A percentile compares a stretch with the other conserved stretches of the same genome.
These are phyloP conservation scores for Alectoria sarmentosa DNA, from an alignment of 495 filamentous ascomycete species.

Conservation along the genomic window DNA sequence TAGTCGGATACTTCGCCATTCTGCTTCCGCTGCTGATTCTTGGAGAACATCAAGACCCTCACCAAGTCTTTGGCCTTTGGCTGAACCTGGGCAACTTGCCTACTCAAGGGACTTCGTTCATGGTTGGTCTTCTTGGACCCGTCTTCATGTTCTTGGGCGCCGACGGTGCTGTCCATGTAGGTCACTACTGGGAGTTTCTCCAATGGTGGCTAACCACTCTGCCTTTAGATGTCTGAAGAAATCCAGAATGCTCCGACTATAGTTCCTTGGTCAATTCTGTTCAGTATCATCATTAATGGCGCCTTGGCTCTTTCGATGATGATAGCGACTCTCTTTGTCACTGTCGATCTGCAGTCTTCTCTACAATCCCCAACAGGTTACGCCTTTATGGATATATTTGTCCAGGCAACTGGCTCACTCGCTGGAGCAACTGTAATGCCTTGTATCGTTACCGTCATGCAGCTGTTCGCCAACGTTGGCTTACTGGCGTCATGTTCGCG, in stretches of 20 bases:
- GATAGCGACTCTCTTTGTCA: conserved; percentile 38
- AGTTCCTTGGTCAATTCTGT: conserved; percentile 38
- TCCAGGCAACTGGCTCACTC: conserved; percentile 40
- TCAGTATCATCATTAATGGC: conserved; percentile 37
- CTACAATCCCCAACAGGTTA: conserved; percentile 38
- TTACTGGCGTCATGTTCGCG: conserved; percentile 47
- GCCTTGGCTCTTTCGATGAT: conserved; percentile 38
- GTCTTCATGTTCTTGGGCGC: conserved; percentile 33
- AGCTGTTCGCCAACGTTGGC: conserved; percentile 41
- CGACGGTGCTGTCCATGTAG: conserved; percentile 32
- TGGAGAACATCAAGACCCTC: conserved; percentile 38
- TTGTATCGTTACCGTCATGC: conserved; percentile 40
- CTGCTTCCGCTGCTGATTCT: conserved; percentile 39
- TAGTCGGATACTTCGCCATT: conserved; percentile 41
- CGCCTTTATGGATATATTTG: conserved; percentile 48
- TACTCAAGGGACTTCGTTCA: conserved; percentile 36
- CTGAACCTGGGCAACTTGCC: conserved; percentile 38
- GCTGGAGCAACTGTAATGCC: conserved; percentile 42
- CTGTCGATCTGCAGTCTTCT: conserved; percentile 35
- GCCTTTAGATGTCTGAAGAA: conserved; percentile 33
- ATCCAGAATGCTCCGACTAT: conserved; percentile 38
- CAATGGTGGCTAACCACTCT: not conserved
- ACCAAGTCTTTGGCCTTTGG: conserved; percentile 41
- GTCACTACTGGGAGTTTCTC: not conserved
- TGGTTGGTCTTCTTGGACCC: conserved; percentile 34